A percentile compares a stretch with the other conserved stretches of the same genome.
These are phyloP conservation scores for Danielia reshetovae DNA, from an alignment of 805 yeast species.

Conservation along the genomic window DNA sequence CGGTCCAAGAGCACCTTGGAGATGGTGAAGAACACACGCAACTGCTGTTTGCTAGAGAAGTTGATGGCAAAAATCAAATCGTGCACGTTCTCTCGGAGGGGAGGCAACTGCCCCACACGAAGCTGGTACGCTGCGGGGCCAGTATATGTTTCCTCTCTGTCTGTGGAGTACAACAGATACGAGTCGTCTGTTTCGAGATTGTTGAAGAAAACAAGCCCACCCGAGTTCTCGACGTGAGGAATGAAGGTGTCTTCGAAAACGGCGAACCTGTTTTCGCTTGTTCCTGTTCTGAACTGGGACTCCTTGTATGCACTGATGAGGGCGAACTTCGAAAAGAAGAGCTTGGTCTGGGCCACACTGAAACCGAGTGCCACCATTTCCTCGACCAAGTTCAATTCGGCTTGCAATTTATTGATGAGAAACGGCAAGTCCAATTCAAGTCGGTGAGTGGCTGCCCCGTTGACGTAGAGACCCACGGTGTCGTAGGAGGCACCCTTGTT, in stretches of 20 bases:
- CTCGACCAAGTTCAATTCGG: constrained; percentile 22
- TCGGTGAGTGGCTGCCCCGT: constrained; percentile 61
- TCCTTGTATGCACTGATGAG: constrained; percentile 38
- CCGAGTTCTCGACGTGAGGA: constrained; percentile 13
- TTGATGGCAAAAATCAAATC: constrained; percentile 68
- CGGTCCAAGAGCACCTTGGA: constrained; percentile 48
- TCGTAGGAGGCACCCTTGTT: constrained; percentile 36
- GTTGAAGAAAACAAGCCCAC: constrained; percentile 66
- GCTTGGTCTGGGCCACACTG: constrained; percentile 27
- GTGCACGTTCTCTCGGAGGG: constrained; percentile 68
- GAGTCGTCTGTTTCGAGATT: constrained; percentile 63
- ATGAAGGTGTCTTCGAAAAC: constrained; percentile 25
- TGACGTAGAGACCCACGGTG: constrained; percentile 54
- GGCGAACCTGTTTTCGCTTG: constrained; percentile 32
- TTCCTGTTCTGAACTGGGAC: constrained; percentile 32
- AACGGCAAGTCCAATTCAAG: constrained; percentile 41
- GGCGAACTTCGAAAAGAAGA: constrained; percentile 34
- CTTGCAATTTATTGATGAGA: constrained; percentile 35
- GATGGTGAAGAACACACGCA: constrained; percentile 47
- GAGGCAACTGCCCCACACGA: constrained; percentile 57
- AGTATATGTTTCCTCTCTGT: constrained; percentile 45
- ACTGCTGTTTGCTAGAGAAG: constrained; percentile 49
- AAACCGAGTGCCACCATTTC: constrained; percentile 29
- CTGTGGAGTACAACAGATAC: constrained; percentile 43
- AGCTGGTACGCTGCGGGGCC: constrained; percentile 11